These are phyloP conservation scores for Phytopythium sindhum DNA, from an alignment of 352 stramenopile genomes.

Conservation along the genomic window DNA sequence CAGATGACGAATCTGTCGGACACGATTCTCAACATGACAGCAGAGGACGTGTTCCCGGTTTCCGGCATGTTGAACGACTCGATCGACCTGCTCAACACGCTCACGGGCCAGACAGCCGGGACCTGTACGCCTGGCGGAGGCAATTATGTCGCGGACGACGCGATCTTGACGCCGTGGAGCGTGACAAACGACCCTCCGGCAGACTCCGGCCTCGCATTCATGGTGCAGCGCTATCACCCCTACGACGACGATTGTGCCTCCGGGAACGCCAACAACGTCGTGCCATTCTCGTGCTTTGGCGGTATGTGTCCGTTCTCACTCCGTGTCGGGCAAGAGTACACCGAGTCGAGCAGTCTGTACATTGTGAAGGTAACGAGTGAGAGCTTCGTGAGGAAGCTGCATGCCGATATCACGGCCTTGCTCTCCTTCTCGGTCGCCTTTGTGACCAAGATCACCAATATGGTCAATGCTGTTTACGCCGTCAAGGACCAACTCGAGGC, in stretches of 20 bases:
- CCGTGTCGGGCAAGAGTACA: conserved; percentile 14
- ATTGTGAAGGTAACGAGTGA: conserved; percentile 17
- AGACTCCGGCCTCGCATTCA: conserved; percentile 9
- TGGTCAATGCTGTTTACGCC: conserved; percentile 32
- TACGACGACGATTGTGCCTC: background rate
- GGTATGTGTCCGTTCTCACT: conserved; percentile 17
- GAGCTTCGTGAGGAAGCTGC: conserved; percentile 28
- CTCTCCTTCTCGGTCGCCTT: conserved; percentile 30
- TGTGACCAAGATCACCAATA: conserved; percentile 33
- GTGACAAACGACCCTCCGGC: background rate
- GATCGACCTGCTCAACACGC: background rate
- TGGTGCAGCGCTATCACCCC: conserved; percentile 5
- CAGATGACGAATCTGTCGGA: conserved; percentile 20
- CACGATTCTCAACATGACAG: background rate
- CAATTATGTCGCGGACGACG: conserved; percentile 13
- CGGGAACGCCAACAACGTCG: background rate
- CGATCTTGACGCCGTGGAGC: conserved; percentile 30
- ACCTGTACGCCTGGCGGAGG: conserved; percentile 11
- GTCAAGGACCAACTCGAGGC: conserved; percentile 41
- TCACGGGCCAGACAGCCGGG: conserved; percentile 2
- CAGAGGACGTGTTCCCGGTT: background rate
- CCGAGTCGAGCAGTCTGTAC: conserved; percentile 8
- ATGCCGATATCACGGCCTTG: conserved; percentile 29
- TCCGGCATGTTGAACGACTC: background rate
- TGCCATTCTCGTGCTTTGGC: conserved; percentile 1